A percentile compares a stretch with the other conserved stretches of the same genome.
Conservation (phyloP, 768 basidiomycete species). For the Russula foetens region DNA sequence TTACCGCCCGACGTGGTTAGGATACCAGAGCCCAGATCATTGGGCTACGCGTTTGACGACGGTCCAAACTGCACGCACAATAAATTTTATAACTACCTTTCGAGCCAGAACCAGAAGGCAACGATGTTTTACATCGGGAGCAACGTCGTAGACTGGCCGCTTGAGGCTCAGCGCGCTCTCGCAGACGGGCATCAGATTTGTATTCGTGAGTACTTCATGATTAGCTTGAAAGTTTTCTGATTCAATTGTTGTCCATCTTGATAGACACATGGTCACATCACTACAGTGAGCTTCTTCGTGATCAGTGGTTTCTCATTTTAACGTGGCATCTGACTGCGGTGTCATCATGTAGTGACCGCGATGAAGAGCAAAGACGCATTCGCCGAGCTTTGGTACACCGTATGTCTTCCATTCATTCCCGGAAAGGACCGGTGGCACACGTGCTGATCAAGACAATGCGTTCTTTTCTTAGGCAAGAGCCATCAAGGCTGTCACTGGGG, state of each 20-base stretch:
- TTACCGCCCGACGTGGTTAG: slow-evolving; percentile 36
- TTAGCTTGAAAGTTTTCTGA: too few species aligned
- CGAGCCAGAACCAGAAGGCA: slow-evolving; percentile 48
- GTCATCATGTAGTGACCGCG: slow-evolving; percentile 38
- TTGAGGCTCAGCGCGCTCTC: slow-evolving; percentile 45
- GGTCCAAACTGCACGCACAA: slow-evolving; percentile 62
- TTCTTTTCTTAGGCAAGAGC: slow-evolving; percentile 34
- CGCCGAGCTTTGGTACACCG: slow-evolving; percentile 69
- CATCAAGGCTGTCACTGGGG: slow-evolving; percentile 45
- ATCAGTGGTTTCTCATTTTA: not conserved
- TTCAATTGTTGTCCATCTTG: too few species aligned
- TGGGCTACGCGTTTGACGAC: slow-evolving; percentile 58
- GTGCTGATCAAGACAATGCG: not conserved
- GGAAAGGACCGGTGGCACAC: not conserved
- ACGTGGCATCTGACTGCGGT: not conserved
- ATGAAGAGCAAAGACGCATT: slow-evolving; percentile 58
- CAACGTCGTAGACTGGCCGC: slow-evolving; percentile 48
- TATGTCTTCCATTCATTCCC: slow-evolving; percentile 23
- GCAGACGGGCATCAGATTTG: slow-evolving; percentile 48
- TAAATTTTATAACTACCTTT: slow-evolving; percentile 48
- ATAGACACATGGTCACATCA: slow-evolving; percentile 45
- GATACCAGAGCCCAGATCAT: slow-evolving; percentile 48
- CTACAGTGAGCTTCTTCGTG: slow-evolving; percentile 27
- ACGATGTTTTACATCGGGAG: slow-evolving; percentile 58
- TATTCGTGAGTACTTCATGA: slow-evolving; percentile 41